A percentile compares a stretch with the other conserved stretches of the same genome.
These are phyloP conservation scores for Cladosporium oxysporum DNA, from an alignment of 2,329 filamentous ascomycete genomes.

Conservation along the genomic window DNA sequence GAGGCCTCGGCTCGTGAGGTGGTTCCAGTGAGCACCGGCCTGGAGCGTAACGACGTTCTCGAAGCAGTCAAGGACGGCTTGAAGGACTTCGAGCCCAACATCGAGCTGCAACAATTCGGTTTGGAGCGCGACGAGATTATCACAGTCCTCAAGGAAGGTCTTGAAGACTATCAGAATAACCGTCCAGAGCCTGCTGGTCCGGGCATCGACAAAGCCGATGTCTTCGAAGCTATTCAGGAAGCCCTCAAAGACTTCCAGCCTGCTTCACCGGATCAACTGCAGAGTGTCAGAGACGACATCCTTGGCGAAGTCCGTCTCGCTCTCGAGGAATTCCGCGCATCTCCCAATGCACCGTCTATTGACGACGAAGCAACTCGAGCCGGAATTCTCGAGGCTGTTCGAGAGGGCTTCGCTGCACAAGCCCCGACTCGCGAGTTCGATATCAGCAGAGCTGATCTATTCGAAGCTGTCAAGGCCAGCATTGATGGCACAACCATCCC, in stretches of 20 bases:
- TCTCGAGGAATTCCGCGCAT: conserved; percentile 73
- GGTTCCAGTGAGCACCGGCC: neutral
- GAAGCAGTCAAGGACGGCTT: conserved; percentile 86
- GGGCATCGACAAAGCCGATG: conserved; percentile 76
- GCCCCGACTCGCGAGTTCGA: conserved; percentile 47
- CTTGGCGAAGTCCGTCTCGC: conserved; percentile 82
- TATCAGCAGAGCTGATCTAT: conserved; percentile 54
- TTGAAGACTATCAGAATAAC: conserved; percentile 69
- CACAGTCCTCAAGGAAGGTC: conserved; percentile 79
- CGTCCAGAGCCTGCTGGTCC: conserved; percentile 45
- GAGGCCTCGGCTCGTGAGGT: conserved; percentile 35
- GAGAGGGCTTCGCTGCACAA: conserved; percentile 57
- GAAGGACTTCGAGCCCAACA: conserved; percentile 92
- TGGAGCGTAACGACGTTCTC: conserved; percentile 73
- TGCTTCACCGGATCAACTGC: conserved; percentile 62
- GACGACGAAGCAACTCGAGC: conserved; percentile 54
- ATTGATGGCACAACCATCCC: conserved; percentile 56
- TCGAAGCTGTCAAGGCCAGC: conserved; percentile 59
- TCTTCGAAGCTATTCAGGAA: conserved; percentile 81
- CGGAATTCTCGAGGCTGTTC: conserved; percentile 59
- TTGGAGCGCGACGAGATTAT: conserved; percentile 89
- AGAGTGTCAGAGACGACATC: conserved; percentile 78
- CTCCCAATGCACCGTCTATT: conserved; percentile 43
- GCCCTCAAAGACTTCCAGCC: conserved; percentile 80
- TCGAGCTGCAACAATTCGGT: conserved; percentile 85